Base-by-base conservation (phyloP, 805 yeast genomes). In the Cyberlindnera euphorbiae region DNA sequence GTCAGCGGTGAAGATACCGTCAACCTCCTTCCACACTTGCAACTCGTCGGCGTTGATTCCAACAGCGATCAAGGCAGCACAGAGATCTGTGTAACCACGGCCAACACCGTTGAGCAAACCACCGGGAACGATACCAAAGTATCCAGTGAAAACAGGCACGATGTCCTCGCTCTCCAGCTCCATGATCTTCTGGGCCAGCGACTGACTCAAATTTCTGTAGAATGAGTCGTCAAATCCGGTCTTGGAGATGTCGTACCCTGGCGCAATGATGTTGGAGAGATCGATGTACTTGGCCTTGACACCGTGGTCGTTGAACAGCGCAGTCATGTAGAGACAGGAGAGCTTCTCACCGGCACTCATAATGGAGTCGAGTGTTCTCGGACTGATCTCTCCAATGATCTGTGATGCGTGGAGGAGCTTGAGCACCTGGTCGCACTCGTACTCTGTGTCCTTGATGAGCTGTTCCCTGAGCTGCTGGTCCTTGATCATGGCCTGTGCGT, bases 11-110 rank as follows among this genome's bases (percentile, higher is more conserved):
- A 93, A 93, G 26, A 93, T 93, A 52, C 98, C 98, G 59, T 93
- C 98, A 35, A 93, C 98, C 66, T 93, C 98, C 54, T 93, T 93
- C 98, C 98, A 93, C 33, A 93, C 86, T 65, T 93, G 98, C 44
- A 93, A 70, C 63, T 93, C 98, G 30, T 87, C 94, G 5, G 97
- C 97, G 44, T 72, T 76, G 33, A 82, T 63, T 2, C 97, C 98
- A 19, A 93, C 97, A 0, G 98, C 96, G 26, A 88, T 75, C 54
- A 93, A 71, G 2, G 97, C 98, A 14, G 98, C 98, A 69, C 98
- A 93, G 50, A 93, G 67, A 60, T 93, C 98, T 8, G 98, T 93
- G 63, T 93, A 93, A 26, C 98, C 98, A 56, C 98, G 79, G 30
- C 98, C 98, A 38, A 93, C 95, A 35, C 94, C 86, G 52, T 82